These are phyloP conservation scores for Cercis canadensis DNA, from an alignment of 306 rosid species.

Conservation along the genomic window DNA sequence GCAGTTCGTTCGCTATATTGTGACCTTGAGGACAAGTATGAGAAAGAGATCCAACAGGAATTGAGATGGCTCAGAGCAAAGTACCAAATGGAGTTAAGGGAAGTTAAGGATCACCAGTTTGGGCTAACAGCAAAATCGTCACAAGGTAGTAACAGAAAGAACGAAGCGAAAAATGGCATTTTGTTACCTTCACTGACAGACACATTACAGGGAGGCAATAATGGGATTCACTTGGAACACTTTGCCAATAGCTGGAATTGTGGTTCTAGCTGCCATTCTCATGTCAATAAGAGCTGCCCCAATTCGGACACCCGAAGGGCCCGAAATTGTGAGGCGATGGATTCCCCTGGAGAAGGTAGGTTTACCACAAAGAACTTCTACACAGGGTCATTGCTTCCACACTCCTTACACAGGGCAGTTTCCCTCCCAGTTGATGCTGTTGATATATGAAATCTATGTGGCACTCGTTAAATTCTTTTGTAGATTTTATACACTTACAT, in stretches of 20 bases:
- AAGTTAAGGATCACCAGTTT: conserved; percentile 55
- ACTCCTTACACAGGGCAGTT: conserved; percentile 67
- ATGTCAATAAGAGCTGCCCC: conserved; percentile 51
- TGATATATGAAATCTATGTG: conserved; percentile 52
- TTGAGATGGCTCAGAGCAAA: conserved; percentile 80
- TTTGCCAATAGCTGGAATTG: conserved; percentile 31
- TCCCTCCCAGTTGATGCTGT: conserved; percentile 89
- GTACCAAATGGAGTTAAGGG: conserved; percentile 66
- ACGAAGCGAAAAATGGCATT: conserved; percentile 39
- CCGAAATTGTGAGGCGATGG: conserved; percentile 51
- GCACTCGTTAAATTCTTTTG: conserved; percentile 53
- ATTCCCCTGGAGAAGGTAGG: conserved; percentile 42
- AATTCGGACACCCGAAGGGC: conserved; percentile 52
- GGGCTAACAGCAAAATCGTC: conserved; percentile 48
- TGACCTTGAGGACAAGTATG: conserved; percentile 44
- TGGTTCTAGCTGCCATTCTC: conserved; percentile 38
- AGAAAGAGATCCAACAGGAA: conserved; percentile 61
- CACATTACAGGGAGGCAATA: conserved; percentile 34
- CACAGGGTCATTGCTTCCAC: conserved; percentile 58
- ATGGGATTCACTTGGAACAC: conserved; percentile 37
- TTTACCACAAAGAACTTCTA: conserved; percentile 42
- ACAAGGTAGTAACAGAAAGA: conserved; percentile 32
- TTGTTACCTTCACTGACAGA: conserved; percentile 41
- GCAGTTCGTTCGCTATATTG: conserved; percentile 37
- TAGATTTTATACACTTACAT: conserved; percentile 41